Evolutionary conservation across 495 filamentous ascomycete species (phyloP).

Genomic region (Chaetomium cochliodes): DNA sequence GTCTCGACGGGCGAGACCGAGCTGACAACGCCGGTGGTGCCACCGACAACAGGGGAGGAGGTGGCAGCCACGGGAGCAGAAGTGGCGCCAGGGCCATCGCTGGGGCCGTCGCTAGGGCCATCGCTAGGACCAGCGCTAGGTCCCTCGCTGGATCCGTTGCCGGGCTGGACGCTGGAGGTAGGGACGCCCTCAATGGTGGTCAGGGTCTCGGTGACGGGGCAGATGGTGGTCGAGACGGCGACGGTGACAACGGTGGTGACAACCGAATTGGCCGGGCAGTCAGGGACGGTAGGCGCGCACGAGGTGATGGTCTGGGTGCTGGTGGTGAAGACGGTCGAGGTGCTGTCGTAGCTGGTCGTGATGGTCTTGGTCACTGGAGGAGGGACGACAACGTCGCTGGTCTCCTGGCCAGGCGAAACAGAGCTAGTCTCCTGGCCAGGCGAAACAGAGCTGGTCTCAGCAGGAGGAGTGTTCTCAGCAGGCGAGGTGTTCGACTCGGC

Average conservation of each 20-base stretch:
- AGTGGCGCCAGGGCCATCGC: not conserved
- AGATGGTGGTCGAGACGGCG: slow-evolving; percentile 62
- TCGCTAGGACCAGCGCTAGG: no score
- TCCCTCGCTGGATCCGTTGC: no score
- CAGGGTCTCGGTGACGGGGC: slow-evolving; percentile 48
- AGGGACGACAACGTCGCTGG: slow-evolving; percentile 19
- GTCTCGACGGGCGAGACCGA: slow-evolving; percentile 47
- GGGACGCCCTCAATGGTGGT: slow-evolving; percentile 26
- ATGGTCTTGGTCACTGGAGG: slow-evolving; percentile 32
- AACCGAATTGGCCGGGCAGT: slow-evolving; percentile 57
- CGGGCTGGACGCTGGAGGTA: slow-evolving; percentile 1
- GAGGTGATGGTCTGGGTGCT: slow-evolving; percentile 58
- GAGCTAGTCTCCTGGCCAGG: slow-evolving; percentile 15
- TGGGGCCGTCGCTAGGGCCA: no score
- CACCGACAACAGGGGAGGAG: slow-evolving; percentile 9
- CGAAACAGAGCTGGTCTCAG: slow-evolving; percentile 18
- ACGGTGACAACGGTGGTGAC: slow-evolving; percentile 56
- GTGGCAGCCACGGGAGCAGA: slow-evolving; percentile 5
- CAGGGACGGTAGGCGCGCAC: slow-evolving; percentile 55
- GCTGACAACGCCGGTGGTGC: slow-evolving; percentile 31
- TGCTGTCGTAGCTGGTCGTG: slow-evolving; percentile 44
- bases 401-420: slow-evolving; percentile 7
- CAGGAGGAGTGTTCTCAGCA: not conserved
- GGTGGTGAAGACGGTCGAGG: slow-evolving; percentile 63
- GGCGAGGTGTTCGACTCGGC: slow-evolving; percentile 24